These are phyloP conservation scores for Raffaelea deltoideospora DNA, from an alignment of 2,329 filamentous ascomycete genomes.

Conservation along the genomic window DNA sequence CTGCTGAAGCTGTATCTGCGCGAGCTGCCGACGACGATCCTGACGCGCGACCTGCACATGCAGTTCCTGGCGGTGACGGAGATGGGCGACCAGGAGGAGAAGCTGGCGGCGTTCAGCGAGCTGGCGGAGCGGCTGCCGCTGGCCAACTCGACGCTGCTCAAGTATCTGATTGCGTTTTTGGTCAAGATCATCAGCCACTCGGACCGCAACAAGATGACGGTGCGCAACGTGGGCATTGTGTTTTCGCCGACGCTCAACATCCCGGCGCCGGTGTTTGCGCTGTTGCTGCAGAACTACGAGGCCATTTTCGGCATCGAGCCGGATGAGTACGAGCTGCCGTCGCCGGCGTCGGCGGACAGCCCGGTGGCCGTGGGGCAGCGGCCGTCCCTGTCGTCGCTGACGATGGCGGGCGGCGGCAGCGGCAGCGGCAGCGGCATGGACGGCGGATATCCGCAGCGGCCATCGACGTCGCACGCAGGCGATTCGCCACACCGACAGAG, in stretches of 20 bases:
- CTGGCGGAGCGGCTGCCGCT: slow-evolving; percentile 68
- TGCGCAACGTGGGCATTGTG: slow-evolving; percentile 93
- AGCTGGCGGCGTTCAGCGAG: slow-evolving; percentile 59
- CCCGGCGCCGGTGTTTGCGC: slow-evolving; percentile 81
- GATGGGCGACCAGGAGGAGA: slow-evolving; percentile 57
- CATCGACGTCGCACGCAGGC: slow-evolving; percentile 33
- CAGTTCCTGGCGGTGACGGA: slow-evolving; percentile 80
- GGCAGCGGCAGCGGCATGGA: slow-evolving; percentile 1
- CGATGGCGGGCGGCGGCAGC: no score
- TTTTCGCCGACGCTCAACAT: slow-evolving; percentile 97
- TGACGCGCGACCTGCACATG: slow-evolving; percentile 79
- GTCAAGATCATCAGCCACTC: slow-evolving; percentile 86
- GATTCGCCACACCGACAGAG: slow-evolving; percentile 37
- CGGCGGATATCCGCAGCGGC: slow-evolving; percentile 23
- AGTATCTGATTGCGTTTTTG: slow-evolving; percentile 74
- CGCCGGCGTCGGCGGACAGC: slow-evolving; percentile 22
- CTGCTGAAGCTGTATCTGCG: slow-evolving; percentile 87
- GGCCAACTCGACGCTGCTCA: slow-evolving; percentile 67
- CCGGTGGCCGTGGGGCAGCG: slow-evolving; percentile 7
- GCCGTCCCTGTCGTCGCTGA: slow-evolving; percentile 11
- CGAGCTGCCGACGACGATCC: slow-evolving; percentile 78
- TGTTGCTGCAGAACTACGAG: slow-evolving; percentile 83
- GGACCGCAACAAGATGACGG: slow-evolving; percentile 92
- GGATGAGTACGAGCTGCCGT: slow-evolving; percentile 45
- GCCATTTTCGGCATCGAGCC: slow-evolving; percentile 65